Evolutionary conservation across 2,329 filamentous ascomycete species (phyloP).

Genomic region (Ascosphaera apis): DNA sequence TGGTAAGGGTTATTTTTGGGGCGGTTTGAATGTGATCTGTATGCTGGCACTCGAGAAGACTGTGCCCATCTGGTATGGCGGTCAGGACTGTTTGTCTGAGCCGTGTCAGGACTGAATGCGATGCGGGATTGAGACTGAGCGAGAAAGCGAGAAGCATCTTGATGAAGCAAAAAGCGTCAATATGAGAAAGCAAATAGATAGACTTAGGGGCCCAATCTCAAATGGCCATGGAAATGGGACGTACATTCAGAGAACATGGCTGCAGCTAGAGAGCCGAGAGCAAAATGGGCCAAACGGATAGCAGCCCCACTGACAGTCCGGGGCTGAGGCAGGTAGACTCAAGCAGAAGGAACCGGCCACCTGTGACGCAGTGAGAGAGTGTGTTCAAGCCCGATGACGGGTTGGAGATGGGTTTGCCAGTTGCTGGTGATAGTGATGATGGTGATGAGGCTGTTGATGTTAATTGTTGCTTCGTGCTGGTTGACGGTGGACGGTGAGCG

Average conservation of each 20-base stretch:
- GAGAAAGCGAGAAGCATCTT: slow-evolving; percentile 91
- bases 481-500: no score
- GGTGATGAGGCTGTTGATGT: no score
- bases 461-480: no score
- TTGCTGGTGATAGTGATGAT: no score
- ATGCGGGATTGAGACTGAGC: slow-evolving; percentile 88
- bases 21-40: slow-evolving; percentile 27
- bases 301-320: no score
- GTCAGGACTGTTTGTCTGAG: slow-evolving; percentile 24
- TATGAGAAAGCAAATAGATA: neutral
- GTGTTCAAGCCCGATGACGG: no score
- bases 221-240: neutral
- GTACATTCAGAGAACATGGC: slow-evolving; percentile 8
- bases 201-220: neutral
- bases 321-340: no score
- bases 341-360: no score
- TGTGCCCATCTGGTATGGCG: slow-evolving; percentile 23
- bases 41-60: slow-evolving; percentile 25
- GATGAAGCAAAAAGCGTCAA: neutral
- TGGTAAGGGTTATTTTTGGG: slow-evolving; percentile 57
- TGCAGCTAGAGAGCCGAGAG: no score
- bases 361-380: no score
- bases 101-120: slow-evolving; percentile 41
- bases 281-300: no score
- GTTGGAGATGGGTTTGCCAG: no score